Percentiles rank a stretch among this genome's conserved stretches.
Evolutionary conservation across 192 early-diverging fungal species (phyloP).

Genomic region (Pecoramyces ruminantium): DNA sequence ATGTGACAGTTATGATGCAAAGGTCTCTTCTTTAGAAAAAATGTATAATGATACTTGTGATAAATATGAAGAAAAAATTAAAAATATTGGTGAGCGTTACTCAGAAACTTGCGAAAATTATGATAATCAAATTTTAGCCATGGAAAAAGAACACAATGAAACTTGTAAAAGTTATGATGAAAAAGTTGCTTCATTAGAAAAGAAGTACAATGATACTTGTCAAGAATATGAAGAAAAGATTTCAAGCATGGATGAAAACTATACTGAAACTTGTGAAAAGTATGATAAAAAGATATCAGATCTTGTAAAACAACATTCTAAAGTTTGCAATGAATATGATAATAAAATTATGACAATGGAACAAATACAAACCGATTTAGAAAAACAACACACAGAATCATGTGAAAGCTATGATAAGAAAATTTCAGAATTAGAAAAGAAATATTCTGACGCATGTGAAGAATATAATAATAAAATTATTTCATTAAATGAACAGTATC

Average conservation of each 20-base stretch:
- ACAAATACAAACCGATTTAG: background rate
- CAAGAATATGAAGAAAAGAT: background rate
- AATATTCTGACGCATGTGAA: background rate
- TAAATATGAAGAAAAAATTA: too few relatives aligned
- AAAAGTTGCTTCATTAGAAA: background rate
- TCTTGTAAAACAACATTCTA: background rate
- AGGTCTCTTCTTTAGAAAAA: too few relatives aligned
- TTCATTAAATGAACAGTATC: background rate
- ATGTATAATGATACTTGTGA: too few relatives aligned
- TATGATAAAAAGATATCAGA: background rate
- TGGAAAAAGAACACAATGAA: background rate
- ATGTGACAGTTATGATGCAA: too few relatives aligned
- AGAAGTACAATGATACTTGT: background rate
- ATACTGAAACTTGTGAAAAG: background rate
- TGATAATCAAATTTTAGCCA: background rate
- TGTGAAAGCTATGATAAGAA: background rate
- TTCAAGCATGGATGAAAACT: background rate
- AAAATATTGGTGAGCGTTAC: too few relatives aligned
- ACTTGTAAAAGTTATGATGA: background rate
- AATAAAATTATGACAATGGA: background rate
- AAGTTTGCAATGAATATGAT: background rate
- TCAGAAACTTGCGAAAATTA: background rate
- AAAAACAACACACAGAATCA: background rate
- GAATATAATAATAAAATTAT: background rate
- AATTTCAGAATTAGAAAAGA: background rate